phyloP scores from a whole-genome alignment of 2,329 filamentous ascomycete species.

The Talaromyces sp. region DNA sequence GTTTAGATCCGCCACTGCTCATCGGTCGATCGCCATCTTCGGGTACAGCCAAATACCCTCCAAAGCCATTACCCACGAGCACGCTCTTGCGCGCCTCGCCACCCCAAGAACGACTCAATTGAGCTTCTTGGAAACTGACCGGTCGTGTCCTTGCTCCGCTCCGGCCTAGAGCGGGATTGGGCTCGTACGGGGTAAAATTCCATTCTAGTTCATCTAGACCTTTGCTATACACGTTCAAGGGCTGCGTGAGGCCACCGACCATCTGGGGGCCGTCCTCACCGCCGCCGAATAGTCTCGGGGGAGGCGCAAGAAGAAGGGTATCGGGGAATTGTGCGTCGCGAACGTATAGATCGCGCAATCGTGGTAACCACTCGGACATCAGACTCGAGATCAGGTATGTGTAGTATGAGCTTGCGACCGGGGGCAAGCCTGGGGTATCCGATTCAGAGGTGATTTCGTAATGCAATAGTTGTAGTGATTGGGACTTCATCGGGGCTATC shows the following conservation, averaged over 20 bases:
- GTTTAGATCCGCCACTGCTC: constrained; percentile 37
- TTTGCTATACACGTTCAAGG: constrained; percentile 66
- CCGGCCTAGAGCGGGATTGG: constrained; percentile 41
- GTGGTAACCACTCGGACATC: constrained; percentile 72
- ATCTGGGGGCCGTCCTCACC: constrained; percentile 32
- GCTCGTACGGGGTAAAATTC: constrained; percentile 66
- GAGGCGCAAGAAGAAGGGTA: constrained; percentile 71
- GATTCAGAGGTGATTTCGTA: constrained; percentile 72
- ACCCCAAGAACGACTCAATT: constrained; percentile 60
- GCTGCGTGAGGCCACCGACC: constrained; percentile 52
- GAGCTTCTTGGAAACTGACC: constrained; percentile 49
- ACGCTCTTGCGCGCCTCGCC: constrained; percentile 63
- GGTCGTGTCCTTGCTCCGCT: constrained; percentile 47
- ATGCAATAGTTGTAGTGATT: constrained; percentile 70
- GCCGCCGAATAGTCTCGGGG: constrained; percentile 56
- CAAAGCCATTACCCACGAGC: constrained; percentile 69
- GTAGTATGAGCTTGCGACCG: constrained; percentile 69
- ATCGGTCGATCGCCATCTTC: constrained; percentile 43
- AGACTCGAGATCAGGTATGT: constrained; percentile 83
- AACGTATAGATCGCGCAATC: constrained; percentile 77
- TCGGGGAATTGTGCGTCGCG: constrained; percentile 83
- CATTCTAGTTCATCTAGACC: constrained; percentile 69
- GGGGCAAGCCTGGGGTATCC: constrained; percentile 59
- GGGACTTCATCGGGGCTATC: constrained; percentile 68
- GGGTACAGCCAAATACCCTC: constrained; percentile 67